A percentile compares a stretch with the other conserved stretches of the same genome.
Evolutionary conservation across 164 flowering plant species (phyloP).

Genomic region (Magnolia changhungtana): DNA sequence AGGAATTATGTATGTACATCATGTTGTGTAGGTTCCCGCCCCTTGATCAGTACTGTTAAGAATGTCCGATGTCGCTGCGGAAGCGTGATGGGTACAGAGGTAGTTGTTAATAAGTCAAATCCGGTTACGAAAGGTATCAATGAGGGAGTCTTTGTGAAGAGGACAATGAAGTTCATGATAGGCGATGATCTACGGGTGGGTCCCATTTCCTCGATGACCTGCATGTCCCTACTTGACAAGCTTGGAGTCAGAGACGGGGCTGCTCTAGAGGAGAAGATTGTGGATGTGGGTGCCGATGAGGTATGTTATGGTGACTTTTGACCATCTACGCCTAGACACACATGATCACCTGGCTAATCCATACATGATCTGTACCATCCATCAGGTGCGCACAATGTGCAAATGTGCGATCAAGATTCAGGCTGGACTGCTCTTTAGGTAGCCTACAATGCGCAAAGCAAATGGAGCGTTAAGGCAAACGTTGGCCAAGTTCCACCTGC

Average conservation of each 20-base stretch:
- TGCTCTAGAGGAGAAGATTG: not conserved
- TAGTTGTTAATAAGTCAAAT: not conserved
- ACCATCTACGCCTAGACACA: too few relatives aligned
- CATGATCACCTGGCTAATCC: too few relatives aligned
- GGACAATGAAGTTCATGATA: not conserved
- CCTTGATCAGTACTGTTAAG: not conserved
- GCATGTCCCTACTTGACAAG: not conserved
- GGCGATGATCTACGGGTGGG: not conserved
- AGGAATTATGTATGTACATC: not conserved
- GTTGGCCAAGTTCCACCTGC: too few relatives aligned
- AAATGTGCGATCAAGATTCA: too few relatives aligned
- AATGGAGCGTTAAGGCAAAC: too few relatives aligned
- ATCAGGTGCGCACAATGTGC: too few relatives aligned
- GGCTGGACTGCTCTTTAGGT: too few relatives aligned
- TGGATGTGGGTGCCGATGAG: not conserved
- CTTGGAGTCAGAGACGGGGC: not conserved
- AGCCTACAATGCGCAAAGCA: too few relatives aligned
- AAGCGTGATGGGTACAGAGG: not conserved
- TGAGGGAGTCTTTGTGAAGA: not conserved
- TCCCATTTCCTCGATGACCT: not conserved
- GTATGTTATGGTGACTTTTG: not conserved
- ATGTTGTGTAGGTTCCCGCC: not conserved
- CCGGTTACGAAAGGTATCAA: not conserved
- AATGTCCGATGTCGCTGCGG: constrained; percentile 12
- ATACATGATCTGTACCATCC: too few relatives aligned